phyloP scores from a whole-genome alignment of 2,329 filamentous ascomycete genomes.

The Aspergillus carbonarius region DNA sequence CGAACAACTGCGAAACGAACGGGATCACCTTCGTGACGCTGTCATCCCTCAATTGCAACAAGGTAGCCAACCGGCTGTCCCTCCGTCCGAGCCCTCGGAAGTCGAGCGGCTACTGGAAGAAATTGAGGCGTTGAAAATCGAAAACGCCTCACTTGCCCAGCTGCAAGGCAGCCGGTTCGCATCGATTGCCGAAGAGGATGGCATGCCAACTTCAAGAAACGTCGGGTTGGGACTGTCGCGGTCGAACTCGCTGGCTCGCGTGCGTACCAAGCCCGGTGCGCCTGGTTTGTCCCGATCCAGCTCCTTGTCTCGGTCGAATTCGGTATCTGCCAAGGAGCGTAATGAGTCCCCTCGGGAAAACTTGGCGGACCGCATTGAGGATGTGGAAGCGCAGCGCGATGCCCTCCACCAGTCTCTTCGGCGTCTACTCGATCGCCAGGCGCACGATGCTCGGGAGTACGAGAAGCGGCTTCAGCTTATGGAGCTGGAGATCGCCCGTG shows the following conservation, averaged over 20 bases:
- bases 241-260: conserved; percentile 66
- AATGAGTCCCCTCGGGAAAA: conserved; percentile 63
- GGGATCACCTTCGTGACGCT: conserved; percentile 80
- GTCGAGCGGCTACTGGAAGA: conserved; percentile 81
- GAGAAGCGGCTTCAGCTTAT: conserved; percentile 75
- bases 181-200: conserved; percentile 61
- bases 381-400: conserved; percentile 90
- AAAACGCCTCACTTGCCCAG: conserved; percentile 49
- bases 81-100: conserved; percentile 44
- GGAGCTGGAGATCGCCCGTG: conserved; percentile 74
- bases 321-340: conserved; percentile 51
- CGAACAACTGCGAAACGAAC: conserved; percentile 77
- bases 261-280: conserved; percentile 44
- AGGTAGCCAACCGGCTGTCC: neutral
- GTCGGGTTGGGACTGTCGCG: conserved; percentile 57
- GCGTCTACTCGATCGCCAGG: conserved; percentile 80
- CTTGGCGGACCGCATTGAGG: conserved; percentile 77
- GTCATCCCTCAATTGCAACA: conserved; percentile 75
- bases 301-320: conserved; percentile 61
- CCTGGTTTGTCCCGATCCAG: conserved; percentile 42
- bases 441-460: conserved; percentile 79
- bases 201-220: conserved; percentile 43
- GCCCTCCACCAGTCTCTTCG: conserved; percentile 85
- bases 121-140: conserved; percentile 62
- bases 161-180: conserved; percentile 53